Evolutionary conservation across 768 basidiomycete species (phyloP).

Genomic region (Podaxis rugospora): DNA sequence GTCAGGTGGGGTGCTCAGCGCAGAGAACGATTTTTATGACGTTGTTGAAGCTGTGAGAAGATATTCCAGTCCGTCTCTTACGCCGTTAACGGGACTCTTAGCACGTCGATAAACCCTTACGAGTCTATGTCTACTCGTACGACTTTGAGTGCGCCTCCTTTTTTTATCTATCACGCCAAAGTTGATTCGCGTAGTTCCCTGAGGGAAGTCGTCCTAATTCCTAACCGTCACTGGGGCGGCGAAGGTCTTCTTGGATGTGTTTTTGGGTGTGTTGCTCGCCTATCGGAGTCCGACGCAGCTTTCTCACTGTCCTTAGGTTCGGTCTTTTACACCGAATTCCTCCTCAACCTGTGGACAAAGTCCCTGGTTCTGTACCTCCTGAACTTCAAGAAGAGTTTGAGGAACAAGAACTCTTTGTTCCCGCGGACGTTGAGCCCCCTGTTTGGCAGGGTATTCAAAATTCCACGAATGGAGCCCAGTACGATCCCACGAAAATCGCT

Average conservation of each 20-base stretch:
- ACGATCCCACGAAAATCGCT: neutral
- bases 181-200: slow-evolving; percentile 55
- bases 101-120: slow-evolving; percentile 91
- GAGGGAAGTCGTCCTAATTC: slow-evolving; percentile 90
- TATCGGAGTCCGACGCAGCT: neutral
- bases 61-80: neutral
- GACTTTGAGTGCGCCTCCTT: slow-evolving; percentile 81
- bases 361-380: slow-evolving; percentile 52
- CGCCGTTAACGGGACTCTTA: slow-evolving; percentile 24
- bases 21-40: slow-evolving; percentile 96
- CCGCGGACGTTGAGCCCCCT: slow-evolving; percentile 46
- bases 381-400: slow-evolving; percentile 57
- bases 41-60: slow-evolving; percentile 83
- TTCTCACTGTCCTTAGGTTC: slow-evolving; percentile 45
- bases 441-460: neutral
- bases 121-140: slow-evolving; percentile 94
- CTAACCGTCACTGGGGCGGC: slow-evolving; percentile 97
- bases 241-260: slow-evolving; percentile 94
- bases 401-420: slow-evolving; percentile 67
- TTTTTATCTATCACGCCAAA: slow-evolving; percentile 7
- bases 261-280: slow-evolving; percentile 66
- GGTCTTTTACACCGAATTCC: slow-evolving; percentile 94
- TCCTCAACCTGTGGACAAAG: slow-evolving; percentile 57
- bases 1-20: slow-evolving; percentile 87
- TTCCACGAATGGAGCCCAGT: neutral